Evolutionary conservation across 176 grass and related monocot species (phyloP), one percentile per base, ranked within the genome.

Genomic region (maize (Zea mays)): DNA sequence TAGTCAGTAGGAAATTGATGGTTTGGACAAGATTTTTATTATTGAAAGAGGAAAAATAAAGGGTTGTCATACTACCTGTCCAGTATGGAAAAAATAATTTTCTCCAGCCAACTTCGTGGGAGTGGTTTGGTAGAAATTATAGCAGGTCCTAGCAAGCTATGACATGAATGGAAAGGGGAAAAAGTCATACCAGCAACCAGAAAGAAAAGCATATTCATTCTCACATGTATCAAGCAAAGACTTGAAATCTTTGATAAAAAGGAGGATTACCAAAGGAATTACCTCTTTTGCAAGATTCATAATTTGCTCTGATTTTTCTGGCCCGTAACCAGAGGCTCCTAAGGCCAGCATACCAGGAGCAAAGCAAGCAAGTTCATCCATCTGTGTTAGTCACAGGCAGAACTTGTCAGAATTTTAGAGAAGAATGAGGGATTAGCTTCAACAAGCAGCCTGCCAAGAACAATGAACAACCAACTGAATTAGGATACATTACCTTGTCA

Each of bases 281-380:
- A 81, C 92, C 96, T 98, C 96, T 88, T 94, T 85, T 63, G 96
- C 89, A 71, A 98, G 91, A 76, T 90, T 90, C 78, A 98, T 85
- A 76, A 98, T 89, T 77, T 94, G 17, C 81, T 87, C 79, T 39
- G 27, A 27, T 27, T 27, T 27, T 27, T 27, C 27, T 27, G 27
- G 27, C 27, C 27, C 27, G 27, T 27, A 27, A 27, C 27, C 27
- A 27, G 27, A 27, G 27, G 27, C 27, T 27, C 27, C 27, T 27
- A 27, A 27, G 27, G 27, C 27, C 27, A 27, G 27, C 27, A 27
- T 27, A 27, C 27, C 27, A 27, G 27, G 27, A 27, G 27, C 27
- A 27, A 27, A 27, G 27, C 27, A 27, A 27, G 27, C 27, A 27
- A 27, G 27, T 1, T 27, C 27, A 27, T 27, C 27, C 27, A 27